phyloP scores from a whole-genome alignment of 2,329 filamentous ascomycete genomes.

The Penicillium brevicompactum region DNA sequence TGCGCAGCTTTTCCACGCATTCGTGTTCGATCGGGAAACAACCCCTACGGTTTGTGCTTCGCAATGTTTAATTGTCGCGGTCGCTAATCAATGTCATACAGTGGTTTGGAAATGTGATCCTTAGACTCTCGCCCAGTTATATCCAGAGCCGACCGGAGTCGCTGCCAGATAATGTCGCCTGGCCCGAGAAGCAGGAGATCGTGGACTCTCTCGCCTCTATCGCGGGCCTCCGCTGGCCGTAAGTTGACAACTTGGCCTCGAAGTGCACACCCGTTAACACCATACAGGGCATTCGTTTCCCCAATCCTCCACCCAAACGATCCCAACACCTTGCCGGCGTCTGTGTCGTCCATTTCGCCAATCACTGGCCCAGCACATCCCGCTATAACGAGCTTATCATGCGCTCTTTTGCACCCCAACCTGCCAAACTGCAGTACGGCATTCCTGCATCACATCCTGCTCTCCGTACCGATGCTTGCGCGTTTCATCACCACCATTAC shows the following conservation, averaged over 20 bases:
- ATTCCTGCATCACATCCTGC: conserved; percentile 84
- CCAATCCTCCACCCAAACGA: conserved; percentile 82
- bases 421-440: conserved; percentile 88
- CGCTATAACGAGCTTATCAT: conserved; percentile 80
- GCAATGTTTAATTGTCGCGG: neutral
- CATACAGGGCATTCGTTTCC: conserved; percentile 69
- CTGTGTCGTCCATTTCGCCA: conserved; percentile 70
- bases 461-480: conserved; percentile 75
- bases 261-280: neutral
- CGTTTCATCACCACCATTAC: conserved; percentile 73
- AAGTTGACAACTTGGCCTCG: conserved; percentile 42
- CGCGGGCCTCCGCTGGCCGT: conserved; percentile 81
- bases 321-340: conserved; percentile 59
- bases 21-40: conserved; percentile 75
- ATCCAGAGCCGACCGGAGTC: conserved; percentile 70
- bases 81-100: conserved; percentile 26
- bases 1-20: conserved; percentile 75
- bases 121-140: conserved; percentile 74
- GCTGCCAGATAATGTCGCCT: conserved; percentile 67
- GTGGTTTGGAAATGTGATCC: conserved; percentile 66
- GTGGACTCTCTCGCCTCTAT: conserved; percentile 81
- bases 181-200: conserved; percentile 76
- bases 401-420: conserved; percentile 82
- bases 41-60: conserved; percentile 60
- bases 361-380: conserved; percentile 85